phyloP scores from a whole-genome alignment of 2,329 filamentous ascomycete species.

The Sporothrix sp. region DNA sequence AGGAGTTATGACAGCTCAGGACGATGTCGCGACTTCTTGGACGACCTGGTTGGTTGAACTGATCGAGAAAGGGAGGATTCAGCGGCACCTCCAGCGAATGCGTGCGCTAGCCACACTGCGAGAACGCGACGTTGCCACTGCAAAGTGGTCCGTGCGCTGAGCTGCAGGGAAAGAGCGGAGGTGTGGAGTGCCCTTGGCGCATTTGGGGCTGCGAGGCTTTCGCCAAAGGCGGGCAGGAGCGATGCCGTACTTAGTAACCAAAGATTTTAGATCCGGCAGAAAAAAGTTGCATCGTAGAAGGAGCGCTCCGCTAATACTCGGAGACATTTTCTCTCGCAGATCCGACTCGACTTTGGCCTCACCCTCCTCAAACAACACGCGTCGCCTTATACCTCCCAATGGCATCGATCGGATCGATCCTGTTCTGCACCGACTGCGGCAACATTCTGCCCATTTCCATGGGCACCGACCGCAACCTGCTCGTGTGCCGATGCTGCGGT shows the following conservation, averaged over 20 bases:
- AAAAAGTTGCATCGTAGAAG: constrained; percentile 9
- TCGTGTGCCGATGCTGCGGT: constrained; percentile 80
- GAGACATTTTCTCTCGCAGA: neutral
- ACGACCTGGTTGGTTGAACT: neutral
- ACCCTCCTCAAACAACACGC: neutral
- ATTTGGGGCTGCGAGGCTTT: too few relatives aligned
- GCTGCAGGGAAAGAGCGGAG: neutral
- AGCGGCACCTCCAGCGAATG: neutral
- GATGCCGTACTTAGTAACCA: neutral
- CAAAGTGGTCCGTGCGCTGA: neutral
- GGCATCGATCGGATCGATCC: constrained; percentile 80
- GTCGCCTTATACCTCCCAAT: too few relatives aligned
- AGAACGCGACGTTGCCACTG: neutral
- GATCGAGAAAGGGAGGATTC: constrained; percentile 1
- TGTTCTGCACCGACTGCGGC: constrained; percentile 89
- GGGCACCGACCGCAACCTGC: constrained; percentile 62
- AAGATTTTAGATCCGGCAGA: constrained; percentile 8
- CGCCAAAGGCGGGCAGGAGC: constrained; percentile 9
- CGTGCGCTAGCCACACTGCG: constrained; percentile 2
- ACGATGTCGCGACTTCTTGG: neutral
- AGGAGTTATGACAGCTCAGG: too few relatives aligned
- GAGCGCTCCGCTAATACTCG: neutral
- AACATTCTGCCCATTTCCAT: constrained; percentile 77
- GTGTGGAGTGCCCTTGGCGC: neutral
- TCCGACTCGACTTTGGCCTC: neutral